Base-by-base conservation (phyloP, 768 basidiomycete genomes). In the Boletus pseudo-olivaceus region DNA sequence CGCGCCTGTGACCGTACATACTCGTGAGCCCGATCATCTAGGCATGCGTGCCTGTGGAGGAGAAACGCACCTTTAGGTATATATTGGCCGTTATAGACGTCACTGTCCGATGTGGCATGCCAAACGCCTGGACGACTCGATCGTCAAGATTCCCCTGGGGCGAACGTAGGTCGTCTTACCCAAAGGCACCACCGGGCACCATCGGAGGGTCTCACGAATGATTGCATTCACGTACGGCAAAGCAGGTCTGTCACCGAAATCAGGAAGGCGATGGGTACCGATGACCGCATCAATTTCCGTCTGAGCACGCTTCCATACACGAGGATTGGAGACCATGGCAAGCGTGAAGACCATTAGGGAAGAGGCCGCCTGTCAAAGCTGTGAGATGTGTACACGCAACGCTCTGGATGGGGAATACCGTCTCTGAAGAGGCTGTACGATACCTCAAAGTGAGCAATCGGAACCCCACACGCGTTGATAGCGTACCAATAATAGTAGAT, bases 61-160 rank as follows among this genome's bases (percentile, higher is more conserved):
- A 17, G 15, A 10, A 26, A 26, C 0, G 77, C 67, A 42, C 71
- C 71, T 19, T 64, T 65, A 6, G 71, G 71, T 29, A 71, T 65
- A 46, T 63, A 55, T 44, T 63, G 61, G 14, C 66, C 64, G 6
- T 63, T 58, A 51, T 65, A 64, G 12, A 60, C 38, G 46, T 72
- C 67, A 23, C 63, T 57, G 15, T 19, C 44, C 5, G 41, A 27
- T 6, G 63, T 51, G 3, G 59, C 54, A 27, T 70, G 66, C 10
- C 66, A 62, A 26, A 70, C 23, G 23, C 23, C 59, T 64, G 19
- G 12, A 37, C 26, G 19, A 38, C 27, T 8, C 32, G 14, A 15
- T 19, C 19, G 40, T 41, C 40, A 45, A 14, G n/a, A 19, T 14
- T 15, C 20, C 12, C 38, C 38, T 20, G 12, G 10, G 3, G 10